Evolutionary conservation across 2,329 filamentous ascomycete species (phyloP).

Genomic region (Ploettnerulaceae sp.): DNA sequence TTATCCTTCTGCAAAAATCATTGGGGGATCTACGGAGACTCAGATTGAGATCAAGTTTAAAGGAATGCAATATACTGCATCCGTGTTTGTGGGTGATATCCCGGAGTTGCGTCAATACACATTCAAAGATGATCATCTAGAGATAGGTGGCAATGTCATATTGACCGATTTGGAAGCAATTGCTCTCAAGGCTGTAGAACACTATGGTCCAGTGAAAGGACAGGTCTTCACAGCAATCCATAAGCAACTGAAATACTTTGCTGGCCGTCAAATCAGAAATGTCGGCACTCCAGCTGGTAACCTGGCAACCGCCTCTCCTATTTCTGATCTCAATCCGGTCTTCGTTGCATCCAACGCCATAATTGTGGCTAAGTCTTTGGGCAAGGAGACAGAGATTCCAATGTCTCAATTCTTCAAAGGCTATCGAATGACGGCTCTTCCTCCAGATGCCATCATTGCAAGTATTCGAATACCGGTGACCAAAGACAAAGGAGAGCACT

Average conservation of each 20-base stretch:
- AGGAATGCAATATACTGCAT: constrained; percentile 81
- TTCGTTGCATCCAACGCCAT: constrained; percentile 83
- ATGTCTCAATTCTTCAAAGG: constrained; percentile 92
- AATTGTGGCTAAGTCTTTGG: constrained; percentile 72
- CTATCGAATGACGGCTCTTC: constrained; percentile 79
- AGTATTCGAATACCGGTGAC: constrained; percentile 81
- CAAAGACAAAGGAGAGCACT: constrained; percentile 70
- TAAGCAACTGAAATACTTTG: constrained; percentile 93
- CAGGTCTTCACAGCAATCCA: constrained; percentile 88
- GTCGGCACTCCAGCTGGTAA: constrained; percentile 93
- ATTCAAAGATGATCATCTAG: constrained; percentile 75
- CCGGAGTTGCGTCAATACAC: constrained; percentile 78
- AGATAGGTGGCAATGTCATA: constrained; percentile 88
- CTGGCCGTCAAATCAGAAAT: constrained; percentile 89
- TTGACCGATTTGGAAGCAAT: constrained; percentile 88
- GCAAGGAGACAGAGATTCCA: constrained; percentile 74
- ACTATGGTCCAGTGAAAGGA: constrained; percentile 58
- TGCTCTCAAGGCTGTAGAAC: constrained; percentile 69
- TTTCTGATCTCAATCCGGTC: constrained; percentile 92
- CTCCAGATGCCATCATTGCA: constrained; percentile 77
- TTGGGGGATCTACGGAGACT: constrained; percentile 93
- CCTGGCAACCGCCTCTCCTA: constrained; percentile 85
- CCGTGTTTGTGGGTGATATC: constrained; percentile 91
- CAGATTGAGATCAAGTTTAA: constrained; percentile 99
- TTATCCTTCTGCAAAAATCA: constrained; percentile 84